Percentiles rank a stretch among this genome's conserved stretches.
These are phyloP conservation scores for Candida ovalis DNA, from an alignment of 805 yeast species.

Conservation along the genomic window DNA sequence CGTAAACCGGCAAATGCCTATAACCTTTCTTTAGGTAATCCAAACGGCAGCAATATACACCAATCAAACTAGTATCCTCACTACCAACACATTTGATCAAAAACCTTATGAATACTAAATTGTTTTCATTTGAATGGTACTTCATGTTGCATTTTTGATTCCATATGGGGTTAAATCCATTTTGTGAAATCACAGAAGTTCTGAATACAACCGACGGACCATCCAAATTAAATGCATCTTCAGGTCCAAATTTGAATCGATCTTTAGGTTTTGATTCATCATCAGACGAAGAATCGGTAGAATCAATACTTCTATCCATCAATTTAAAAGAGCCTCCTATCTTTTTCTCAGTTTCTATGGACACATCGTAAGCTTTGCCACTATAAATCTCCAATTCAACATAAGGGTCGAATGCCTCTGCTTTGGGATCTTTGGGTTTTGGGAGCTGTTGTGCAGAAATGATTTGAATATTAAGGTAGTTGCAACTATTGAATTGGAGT, in stretches of 20 bases:
- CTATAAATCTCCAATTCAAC: conserved; percentile 61
- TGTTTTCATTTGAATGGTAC: conserved; percentile 33
- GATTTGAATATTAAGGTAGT: conserved; percentile 38
- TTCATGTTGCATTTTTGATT: conserved; percentile 46
- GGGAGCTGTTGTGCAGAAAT: conserved; percentile 88
- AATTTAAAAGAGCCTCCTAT: conserved; percentile 10
- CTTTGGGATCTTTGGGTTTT: conserved; percentile 51
- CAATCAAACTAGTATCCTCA: conserved; percentile 36
- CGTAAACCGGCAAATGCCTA: conserved; percentile 75
- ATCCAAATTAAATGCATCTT: conserved; percentile 1
- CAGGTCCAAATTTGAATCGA: neutral
- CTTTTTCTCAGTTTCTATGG: conserved; percentile 4
- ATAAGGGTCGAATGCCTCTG: conserved; percentile 51
- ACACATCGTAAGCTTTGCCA: conserved; percentile 18
- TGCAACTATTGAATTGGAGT: conserved; percentile 9
- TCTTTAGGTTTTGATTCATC: neutral
- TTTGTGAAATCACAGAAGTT: conserved; percentile 44
- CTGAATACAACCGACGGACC: conserved; percentile 24
- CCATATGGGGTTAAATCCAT: conserved; percentile 92
- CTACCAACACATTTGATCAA: conserved; percentile 35
- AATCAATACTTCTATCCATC: neutral
- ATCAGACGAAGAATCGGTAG: neutral
- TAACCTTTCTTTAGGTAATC: conserved; percentile 72
- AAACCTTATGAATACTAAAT: conserved; percentile 56
- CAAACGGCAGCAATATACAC: conserved; percentile 58